Evolutionary conservation across 768 basidiomycete species (phyloP), one percentile per base, ranked within the genome.

Genomic region (Pleurotus eryngii): DNA sequence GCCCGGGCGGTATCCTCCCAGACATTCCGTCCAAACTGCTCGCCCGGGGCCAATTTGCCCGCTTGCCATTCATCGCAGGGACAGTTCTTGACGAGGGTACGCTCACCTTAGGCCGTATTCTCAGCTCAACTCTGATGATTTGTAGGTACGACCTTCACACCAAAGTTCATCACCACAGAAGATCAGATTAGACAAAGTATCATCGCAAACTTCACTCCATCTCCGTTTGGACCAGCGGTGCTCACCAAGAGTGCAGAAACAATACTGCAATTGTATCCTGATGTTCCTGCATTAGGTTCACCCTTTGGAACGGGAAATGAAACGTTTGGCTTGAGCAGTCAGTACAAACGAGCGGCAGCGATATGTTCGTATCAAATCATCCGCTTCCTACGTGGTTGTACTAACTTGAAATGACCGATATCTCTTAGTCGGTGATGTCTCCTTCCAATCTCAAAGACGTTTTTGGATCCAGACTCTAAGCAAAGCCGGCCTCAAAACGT

Each of bases 281-380:
- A 77, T 55, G 63, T 67, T 37, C 74, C 80, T 18, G 64, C 75
- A 12, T 58, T 69, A 27, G 81, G 81, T 2, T 75, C 76, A 0
- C 81, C 81, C 0, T 82, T 73, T 59, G 69, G 68, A 11, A 81
- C 79, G 2, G 78, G 80, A 4, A 70, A 74, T 58, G 62, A 76
- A 20, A 76, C 77, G 0, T 81, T 80, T 58, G 78, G 78, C 0
- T 61, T 76, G 11, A 60, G 64, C 12, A 45, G 59, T 18, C 64
- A 67, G 30, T 75, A 65, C 61, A 73, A 75, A 55, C 67, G 73
- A 4, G 66, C 59, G n/a, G 58, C 70, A 0, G 62, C 68, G 9
- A 60, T 72, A 3, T 48, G 65, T 64, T n/a, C 24, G 51, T 35
- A 7, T 18, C 12, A 12, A 8, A 17, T 14, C 46, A 9, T 6